Base-by-base conservation (phyloP, 2,329 filamentous ascomycete genomes). In the Pyrenophora seminiperda region DNA sequence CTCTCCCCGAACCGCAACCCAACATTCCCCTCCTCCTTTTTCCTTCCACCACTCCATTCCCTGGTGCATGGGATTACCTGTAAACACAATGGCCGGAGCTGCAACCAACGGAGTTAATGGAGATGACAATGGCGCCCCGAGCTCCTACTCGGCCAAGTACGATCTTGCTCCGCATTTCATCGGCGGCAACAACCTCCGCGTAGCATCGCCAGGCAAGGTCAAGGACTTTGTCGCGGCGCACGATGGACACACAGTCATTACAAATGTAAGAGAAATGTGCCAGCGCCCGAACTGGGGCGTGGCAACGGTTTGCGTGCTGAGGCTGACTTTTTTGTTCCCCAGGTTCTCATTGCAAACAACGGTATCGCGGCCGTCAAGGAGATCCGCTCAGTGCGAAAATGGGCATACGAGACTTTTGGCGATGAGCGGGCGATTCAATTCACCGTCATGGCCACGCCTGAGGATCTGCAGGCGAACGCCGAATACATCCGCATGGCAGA, bases 401-500 rank as follows among this genome's bases (percentile, higher is more conserved):
- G 94, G 94, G 94, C 94, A 55, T 99, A 99, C 86, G 94, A 99
- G 79, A 96, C 90, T 6, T 99, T 99, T 73, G 93, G 94, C 79
- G 92, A 99, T 78, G 94, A 99, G 81, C 86, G 89, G 71, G 94
- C 93, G 67, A 97, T 99, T 72, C 92, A 97, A 74, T 99, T 99
- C 80, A 99, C 94, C 58, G 94, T 99, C 73, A 99, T 99, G 94
- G 94, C 94, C 65, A 99, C 94, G 31, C 94, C 94, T 41, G 94
- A 99, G 79, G 94, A 99, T 87, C 77, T 99, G 72, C 86, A 88
- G 74, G 94, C 94, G 73, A 99, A 99, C 75, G 94, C 94, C 63
- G 94, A 99, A 78, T 99, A 99, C 79, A 99, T 99, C 74, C 86
- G 94, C 74, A 97, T 99, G 94, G 94, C 94, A 27, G 94, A 99